Evolutionary conservation across 2,329 filamentous ascomycete species (phyloP), one percentile per base, ranked within the genome.

Genomic region (Monilinia vaccinii-corymbosi): DNA sequence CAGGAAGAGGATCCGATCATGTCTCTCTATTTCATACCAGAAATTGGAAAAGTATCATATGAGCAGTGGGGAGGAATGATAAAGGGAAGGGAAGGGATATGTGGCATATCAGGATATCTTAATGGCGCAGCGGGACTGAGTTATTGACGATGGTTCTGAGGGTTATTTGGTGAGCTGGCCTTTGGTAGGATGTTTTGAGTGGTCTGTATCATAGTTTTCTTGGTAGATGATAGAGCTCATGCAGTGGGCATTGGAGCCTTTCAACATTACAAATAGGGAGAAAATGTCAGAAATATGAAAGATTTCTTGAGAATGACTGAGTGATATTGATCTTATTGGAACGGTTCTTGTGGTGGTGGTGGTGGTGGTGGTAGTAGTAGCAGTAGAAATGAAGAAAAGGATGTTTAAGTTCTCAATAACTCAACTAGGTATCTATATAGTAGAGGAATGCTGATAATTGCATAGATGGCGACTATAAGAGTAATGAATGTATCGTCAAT

Each of bases 61-160:
- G 31, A 23, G 36, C 32, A 31, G 38, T 23, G 36, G n/a, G 36
- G 21, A 46, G 16, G 40, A 34, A 45, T 56, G 25, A 34, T 49
- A 32, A 32, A 47, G n/a, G n/a, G 46, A 18, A 53, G 11, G 18
- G 38, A 44, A 13, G n/a, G n/a, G n/a, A 46, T 48, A 53, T 55
- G 56, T 63, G 60, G 31, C 48, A 60, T 61, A 59, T 56, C 21
- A 25, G 61, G 61, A 36, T 62, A 46, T 32, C 14, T 55, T 63
- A 62, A 62, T 65, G 62, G 60, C 63, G 62, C 65, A 65, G 65
- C 65, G 47, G 63, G 65, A 55, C 64, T 66, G 74, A 70, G n/a
- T 58, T 55, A 32, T 60, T 11, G 21, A 34, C 28, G n/a, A 25
- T 21, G 32, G 28, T n/a, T 36, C 44, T 31, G 38, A 45, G 25